A percentile compares a stretch with the other conserved stretches of the same genome.
Conservation (phyloP, 331 rosid genomes). For the Acacia pycnantha region DNA sequence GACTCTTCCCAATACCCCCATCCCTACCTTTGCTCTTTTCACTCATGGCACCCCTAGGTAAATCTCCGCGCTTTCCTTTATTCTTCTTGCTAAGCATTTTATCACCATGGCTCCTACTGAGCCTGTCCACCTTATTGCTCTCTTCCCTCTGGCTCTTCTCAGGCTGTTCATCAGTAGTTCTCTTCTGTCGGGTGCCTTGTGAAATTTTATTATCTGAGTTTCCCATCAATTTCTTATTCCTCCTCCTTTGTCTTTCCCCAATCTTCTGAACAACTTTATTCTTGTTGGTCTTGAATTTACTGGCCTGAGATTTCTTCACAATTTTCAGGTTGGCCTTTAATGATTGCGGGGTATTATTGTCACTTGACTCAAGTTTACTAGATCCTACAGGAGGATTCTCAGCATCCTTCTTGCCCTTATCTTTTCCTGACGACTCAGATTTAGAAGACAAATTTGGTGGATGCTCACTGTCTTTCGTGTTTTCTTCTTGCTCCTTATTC, state of each 20-base stretch:
- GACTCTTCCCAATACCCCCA: conserved; percentile 17
- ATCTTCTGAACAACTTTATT: conserved; percentile 18
- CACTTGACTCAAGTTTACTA: background rate
- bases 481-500: conserved; percentile 20
- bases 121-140: conserved; percentile 20
- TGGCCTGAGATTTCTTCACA: conserved; percentile 38
- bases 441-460: background rate
- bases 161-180: conserved; percentile 6
- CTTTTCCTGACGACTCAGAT: background rate
- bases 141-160: conserved; percentile 25
- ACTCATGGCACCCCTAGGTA: conserved; percentile 15
- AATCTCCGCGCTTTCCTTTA: conserved; percentile 10
- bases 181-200: background rate
- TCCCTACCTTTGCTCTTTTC: conserved; percentile 17
- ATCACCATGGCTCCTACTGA: conserved; percentile 19
- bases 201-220: conserved; percentile 26
- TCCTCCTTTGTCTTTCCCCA: conserved; percentile 33
- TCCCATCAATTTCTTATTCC: conserved; percentile 29
- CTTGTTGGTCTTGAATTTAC: conserved; percentile 22
- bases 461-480: conserved; percentile 7
- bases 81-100: conserved; percentile 5
- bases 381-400: conserved; percentile 4
- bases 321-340: conserved; percentile 46
- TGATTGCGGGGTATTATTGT: conserved; percentile 7
- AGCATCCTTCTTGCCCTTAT: background rate